These are phyloP conservation scores for Pseudonitzschia delicatissima DNA, from an alignment of 108 stramenopile genomes.

Conservation along the genomic window DNA sequence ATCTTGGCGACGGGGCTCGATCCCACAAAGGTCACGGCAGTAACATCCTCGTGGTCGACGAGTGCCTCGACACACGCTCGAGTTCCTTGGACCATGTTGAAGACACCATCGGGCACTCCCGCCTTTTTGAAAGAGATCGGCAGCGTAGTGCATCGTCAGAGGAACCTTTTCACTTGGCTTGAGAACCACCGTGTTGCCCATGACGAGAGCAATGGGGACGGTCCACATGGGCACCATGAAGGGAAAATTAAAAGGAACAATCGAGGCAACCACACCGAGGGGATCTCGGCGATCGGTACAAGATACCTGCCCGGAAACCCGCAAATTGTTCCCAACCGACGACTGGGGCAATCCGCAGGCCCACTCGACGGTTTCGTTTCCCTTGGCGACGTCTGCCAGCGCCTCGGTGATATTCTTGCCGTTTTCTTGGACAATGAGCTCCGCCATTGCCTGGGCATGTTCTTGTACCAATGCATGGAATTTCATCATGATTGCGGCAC, in stretches of 20 bases:
- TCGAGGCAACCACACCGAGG: slow-evolving; percentile 89
- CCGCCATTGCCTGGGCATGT: slow-evolving; percentile 84
- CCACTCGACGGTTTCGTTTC: slow-evolving; percentile 98
- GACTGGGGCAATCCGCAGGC: slow-evolving; percentile 91
- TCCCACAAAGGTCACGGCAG: slow-evolving; percentile 94
- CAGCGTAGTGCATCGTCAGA: slow-evolving; percentile 70
- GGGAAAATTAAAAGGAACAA: slow-evolving; percentile 77
- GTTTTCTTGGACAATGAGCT: slow-evolving; percentile 89
- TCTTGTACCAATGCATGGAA: slow-evolving; percentile 82
- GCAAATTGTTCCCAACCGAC: slow-evolving; percentile 70
- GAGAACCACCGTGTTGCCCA: slow-evolving; percentile 87
- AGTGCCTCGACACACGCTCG: slow-evolving; percentile 60
- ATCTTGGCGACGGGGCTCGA: slow-evolving; percentile 82
- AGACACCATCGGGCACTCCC: slow-evolving; percentile 85
- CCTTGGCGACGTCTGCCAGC: slow-evolving; percentile 94
- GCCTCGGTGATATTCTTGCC: slow-evolving; percentile 98
- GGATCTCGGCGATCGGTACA: slow-evolving; percentile 87
- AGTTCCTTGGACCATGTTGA: slow-evolving; percentile 78
- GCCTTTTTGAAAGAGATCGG: slow-evolving; percentile 62
- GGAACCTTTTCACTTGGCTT: slow-evolving; percentile 94
- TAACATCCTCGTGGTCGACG: slow-evolving; percentile 65
- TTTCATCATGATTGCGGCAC: slow-evolving; percentile 91
- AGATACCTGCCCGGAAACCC: slow-evolving; percentile 71
- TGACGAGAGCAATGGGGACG: slow-evolving; percentile 88
- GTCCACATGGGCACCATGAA: slow-evolving; percentile 70